Base-by-base conservation (phyloP, 164 flowering plant genomes). In the Berberis vulgaris region DNA sequence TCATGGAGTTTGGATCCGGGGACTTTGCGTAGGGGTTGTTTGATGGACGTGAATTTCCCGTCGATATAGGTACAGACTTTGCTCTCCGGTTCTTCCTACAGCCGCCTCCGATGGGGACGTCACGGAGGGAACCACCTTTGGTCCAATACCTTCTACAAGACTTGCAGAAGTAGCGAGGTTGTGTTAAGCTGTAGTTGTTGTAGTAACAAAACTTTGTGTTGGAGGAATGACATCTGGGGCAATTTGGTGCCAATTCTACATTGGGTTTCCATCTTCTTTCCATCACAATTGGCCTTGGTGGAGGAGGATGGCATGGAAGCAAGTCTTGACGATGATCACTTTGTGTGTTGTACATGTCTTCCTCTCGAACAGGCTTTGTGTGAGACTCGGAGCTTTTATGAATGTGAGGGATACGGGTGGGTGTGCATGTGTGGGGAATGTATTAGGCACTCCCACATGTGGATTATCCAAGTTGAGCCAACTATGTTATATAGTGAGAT, bases 61-160 rank as follows among this genome's bases (percentile, higher is more conserved):
- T 55, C 41, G 40, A 26, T 3, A 53, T n/a, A 13, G 40, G 63
- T 2, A 70, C 52, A 5, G 78, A 63, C 59, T 71, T 75, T 1
- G 70, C 69, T 61, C 85, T 38, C 8, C 84, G 65, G 54, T 60
- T 78, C 45, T 78, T 84, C 63, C 85, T 76, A 62, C 84, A 84
- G 52, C 89, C 89, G 0, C 89, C 89, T 7, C 89, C 89, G 2
- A 81, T 67, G 0, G 89, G 89, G 0, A 84, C 84, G 50, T 82
- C 82, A 41, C 89, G 67, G 4, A 82, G 82, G 2, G 84, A 79
- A 0, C 89, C 89, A 3, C 86, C 88, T 72, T 80, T 82, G 43
- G 88, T 84, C 88, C 88, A 84, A 45, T 84, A 84, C 62, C 89
- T 68, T 44, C 89, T 66, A 54, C 89, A 84, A 52, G 81, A 79